phyloP scores from a whole-genome alignment of 1,139 yeast genomes.

The Candida dubliniensis region DNA sequence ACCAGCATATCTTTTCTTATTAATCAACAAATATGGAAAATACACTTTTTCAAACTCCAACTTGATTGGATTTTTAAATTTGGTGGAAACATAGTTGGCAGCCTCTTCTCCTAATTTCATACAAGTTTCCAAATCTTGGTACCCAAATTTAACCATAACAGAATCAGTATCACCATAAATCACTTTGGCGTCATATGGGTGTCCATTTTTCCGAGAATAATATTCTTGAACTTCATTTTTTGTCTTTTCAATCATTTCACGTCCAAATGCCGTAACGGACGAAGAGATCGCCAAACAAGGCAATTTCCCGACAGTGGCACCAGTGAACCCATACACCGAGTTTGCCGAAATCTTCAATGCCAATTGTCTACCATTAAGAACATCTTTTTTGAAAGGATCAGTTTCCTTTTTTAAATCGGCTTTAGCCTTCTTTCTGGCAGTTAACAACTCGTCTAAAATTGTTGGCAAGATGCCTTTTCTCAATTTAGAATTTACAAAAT shows the following conservation, averaged over 20 bases:
- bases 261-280: conserved; percentile 92
- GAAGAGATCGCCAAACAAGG: conserved; percentile 97
- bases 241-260: conserved; percentile 94
- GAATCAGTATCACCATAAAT: conserved; percentile 99
- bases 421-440: conserved; percentile 93
- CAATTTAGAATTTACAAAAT: conserved; percentile 70
- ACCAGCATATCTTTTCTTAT: conserved; percentile 97
- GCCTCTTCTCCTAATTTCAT: conserved; percentile 95
- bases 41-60: conserved; percentile 96
- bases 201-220: conserved; percentile 80
- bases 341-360: conserved; percentile 97
- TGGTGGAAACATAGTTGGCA: conserved; percentile 79
- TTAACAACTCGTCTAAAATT: conserved; percentile 80
- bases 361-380: conserved; percentile 93
- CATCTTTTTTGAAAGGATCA: conserved; percentile 92
- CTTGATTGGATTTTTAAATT: conserved; percentile 84
- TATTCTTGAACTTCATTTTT: conserved; percentile 80
- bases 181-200: conserved; percentile 78
- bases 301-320: conserved; percentile 95
- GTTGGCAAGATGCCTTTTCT: conserved; percentile 90
- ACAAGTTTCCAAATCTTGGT: conserved; percentile 74
- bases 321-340: conserved; percentile 98
- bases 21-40: conserved; percentile 88
- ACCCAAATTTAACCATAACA: conserved; percentile 97
- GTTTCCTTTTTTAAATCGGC: conserved; percentile 86